Evolutionary conservation across 768 basidiomycete genomes (phyloP).

Genomic region (Boletus barrowsii): DNA sequence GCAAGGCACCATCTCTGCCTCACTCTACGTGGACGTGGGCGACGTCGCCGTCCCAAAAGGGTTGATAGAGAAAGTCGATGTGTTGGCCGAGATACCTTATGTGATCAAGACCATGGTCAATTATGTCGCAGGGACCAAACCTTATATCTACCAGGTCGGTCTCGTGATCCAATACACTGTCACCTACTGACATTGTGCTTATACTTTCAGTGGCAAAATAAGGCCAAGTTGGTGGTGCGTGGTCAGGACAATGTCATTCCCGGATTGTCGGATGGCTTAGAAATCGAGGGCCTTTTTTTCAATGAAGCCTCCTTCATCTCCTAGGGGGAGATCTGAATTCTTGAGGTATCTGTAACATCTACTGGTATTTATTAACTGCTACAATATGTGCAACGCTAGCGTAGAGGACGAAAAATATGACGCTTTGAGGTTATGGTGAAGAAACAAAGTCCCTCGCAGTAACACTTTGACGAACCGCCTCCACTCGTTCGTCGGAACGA

Average conservation of each 20-base stretch:
- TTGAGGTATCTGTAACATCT: background rate
- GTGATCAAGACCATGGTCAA: constrained; percentile 90
- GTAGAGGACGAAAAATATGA: background rate
- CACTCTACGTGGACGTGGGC: constrained; percentile 57
- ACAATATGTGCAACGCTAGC: background rate
- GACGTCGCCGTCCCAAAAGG: constrained; percentile 58
- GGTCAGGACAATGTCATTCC: constrained; percentile 40
- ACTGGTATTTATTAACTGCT: constrained; percentile 10
- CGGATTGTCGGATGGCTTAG: constrained; percentile 36
- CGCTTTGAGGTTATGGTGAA: no score
- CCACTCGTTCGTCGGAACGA: constrained; percentile 13
- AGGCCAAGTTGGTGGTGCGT: constrained; percentile 47
- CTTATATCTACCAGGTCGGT: constrained; percentile 89
- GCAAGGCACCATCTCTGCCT: constrained; percentile 54
- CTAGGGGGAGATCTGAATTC: constrained; percentile 8
- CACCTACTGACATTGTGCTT: background rate
- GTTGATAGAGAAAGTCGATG: constrained; percentile 89
- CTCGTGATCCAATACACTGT: background rate
- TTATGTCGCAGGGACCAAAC: constrained; percentile 91
- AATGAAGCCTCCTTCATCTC: constrained; percentile 93
- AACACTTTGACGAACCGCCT: background rate
- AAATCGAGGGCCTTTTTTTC: constrained; percentile 72
- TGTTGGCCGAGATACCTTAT: constrained; percentile 91
- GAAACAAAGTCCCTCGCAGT: no score
- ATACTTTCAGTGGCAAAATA: constrained; percentile 52